Evolutionary conservation across 2,329 filamentous ascomycete genomes (phyloP), one percentile per base, ranked within the genome.

Genomic region (Colletotrichum ledebouriae): DNA sequence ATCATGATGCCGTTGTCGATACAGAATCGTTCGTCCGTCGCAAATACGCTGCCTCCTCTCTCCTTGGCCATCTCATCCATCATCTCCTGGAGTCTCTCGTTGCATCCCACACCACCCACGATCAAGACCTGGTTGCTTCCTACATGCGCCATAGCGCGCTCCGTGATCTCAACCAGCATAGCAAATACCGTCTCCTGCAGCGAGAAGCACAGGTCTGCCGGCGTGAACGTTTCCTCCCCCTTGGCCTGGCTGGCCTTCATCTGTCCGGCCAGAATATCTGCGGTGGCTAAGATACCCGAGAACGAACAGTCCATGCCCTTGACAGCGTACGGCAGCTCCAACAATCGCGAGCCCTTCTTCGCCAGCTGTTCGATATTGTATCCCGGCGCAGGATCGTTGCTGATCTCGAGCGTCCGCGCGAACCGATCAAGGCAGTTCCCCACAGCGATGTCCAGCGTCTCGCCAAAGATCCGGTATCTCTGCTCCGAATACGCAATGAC

Each of bases 1-100:
- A 99, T 99, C 96, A 99, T 99, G 77, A 99, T 98, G 56, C 96
- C 96, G 75, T 99, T 99, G 80, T 99, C 96, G 74, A 99, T 99
- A 78, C 96, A 99, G 78, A 97, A 99, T 52, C 96, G 86, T 84
- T 99, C 96, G 78, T 99, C 96, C 0, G 95, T 98, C 25, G 96
- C 94, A 81, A 92, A 98, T 3, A 98, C 93, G 75, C 89, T 94
- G 4, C 96, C 96, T 60, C 94, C 93, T 42, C 96, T 85, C 78
- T 97, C 94, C 50, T 84, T 85, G 15, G 94, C 95, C 96, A 99
- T 99, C 53, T 92, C 85, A 15, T 93, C 94, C 96, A 99, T 99
- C 96, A 99, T 99, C 75, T 97, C 89, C 83, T 99, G 96, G 73
- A 99, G 78, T 4, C 96, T 87, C 82, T 97, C 91, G 78, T 99